Percentiles rank a stretch among this genome's conserved stretches.
Evolutionary conservation across 768 basidiomycete genomes (phyloP).

Genomic region (Mycena albidolilacea): DNA sequence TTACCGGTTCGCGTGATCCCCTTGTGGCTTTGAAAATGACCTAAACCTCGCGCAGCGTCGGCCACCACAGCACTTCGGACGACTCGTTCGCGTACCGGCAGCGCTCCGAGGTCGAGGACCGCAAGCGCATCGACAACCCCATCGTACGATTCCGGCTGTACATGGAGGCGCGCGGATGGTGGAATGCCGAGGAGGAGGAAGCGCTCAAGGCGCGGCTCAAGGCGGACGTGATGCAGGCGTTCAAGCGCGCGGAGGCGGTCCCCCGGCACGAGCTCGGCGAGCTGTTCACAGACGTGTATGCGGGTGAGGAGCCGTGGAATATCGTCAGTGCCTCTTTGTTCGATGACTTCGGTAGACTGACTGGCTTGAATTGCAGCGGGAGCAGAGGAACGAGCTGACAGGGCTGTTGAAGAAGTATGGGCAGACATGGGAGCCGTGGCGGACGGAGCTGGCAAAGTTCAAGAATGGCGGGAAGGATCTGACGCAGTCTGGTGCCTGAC

Average conservation of each 20-base stretch:
- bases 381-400: slow-evolving; percentile 87
- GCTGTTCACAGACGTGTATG: slow-evolving; percentile 35
- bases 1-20: slow-evolving; percentile 70
- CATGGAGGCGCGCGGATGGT: slow-evolving; percentile 89
- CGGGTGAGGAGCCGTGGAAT: slow-evolving; percentile 57
- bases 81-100: slow-evolving; percentile 96
- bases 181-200: slow-evolving; percentile 83
- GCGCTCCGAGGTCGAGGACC: slow-evolving; percentile 91
- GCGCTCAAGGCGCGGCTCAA: slow-evolving; percentile 78
- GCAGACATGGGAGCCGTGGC: slow-evolving; percentile 89
- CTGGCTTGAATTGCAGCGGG: slow-evolving; percentile 65
- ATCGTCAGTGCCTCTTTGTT: slow-evolving; percentile 66
- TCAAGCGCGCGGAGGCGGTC: slow-evolving; percentile 81
- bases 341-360: background rate
- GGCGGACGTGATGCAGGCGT: slow-evolving; percentile 82
- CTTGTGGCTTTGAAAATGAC: background rate
- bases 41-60: slow-evolving; percentile 65
- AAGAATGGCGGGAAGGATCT: slow-evolving; percentile 80
- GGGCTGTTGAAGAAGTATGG: slow-evolving; percentile 89
- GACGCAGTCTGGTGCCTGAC: slow-evolving; percentile 8
- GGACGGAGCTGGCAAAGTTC: slow-evolving; percentile 81
- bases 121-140: slow-evolving; percentile 93
- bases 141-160: slow-evolving; percentile 88
- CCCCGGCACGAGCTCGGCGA: slow-evolving; percentile 81
- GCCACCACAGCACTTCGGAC: slow-evolving; percentile 97